These are phyloP conservation scores for Hysterium pulicare DNA, from an alignment of 2,329 filamentous ascomycete species.

Conservation along the genomic window DNA sequence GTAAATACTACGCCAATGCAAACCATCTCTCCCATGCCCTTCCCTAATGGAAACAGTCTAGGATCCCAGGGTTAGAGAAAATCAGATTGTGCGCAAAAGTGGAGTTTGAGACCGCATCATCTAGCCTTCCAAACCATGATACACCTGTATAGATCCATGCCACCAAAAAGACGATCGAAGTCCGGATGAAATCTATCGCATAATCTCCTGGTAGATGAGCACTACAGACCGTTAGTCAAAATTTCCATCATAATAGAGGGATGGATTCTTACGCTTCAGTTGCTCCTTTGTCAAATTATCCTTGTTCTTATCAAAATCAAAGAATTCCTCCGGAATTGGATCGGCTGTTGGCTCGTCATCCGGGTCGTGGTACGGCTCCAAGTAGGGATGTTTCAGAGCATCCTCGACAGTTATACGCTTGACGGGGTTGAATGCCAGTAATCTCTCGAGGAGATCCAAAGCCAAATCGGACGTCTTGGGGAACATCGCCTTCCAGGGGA, in stretches of 20 bases:
- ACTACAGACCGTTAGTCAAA: slow-evolving; percentile 41
- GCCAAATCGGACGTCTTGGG: slow-evolving; percentile 98
- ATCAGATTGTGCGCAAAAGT: no score
- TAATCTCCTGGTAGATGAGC: slow-evolving; percentile 97
- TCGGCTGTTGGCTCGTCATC: slow-evolving; percentile 97
- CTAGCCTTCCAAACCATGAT: no score
- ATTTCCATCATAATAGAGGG: neutral
- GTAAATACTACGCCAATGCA: no score
- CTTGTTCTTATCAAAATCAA: slow-evolving; percentile 99
- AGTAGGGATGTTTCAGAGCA: slow-evolving; percentile 92
- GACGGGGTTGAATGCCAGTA: slow-evolving; percentile 95
- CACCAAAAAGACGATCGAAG: neutral
- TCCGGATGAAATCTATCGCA: slow-evolving; percentile 51
- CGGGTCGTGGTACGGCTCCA: slow-evolving; percentile 97
- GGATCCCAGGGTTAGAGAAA: no score
- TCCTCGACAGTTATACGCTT: slow-evolving; percentile 99
- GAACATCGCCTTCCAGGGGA: slow-evolving; percentile 94
- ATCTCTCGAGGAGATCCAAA: slow-evolving; percentile 88
- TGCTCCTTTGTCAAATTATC: slow-evolving; percentile 98
- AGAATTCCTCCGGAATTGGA: slow-evolving; percentile 97
- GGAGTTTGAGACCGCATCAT: no score
- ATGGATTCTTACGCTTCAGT: slow-evolving; percentile 67
- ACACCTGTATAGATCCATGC: no score
- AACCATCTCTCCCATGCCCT: no score
- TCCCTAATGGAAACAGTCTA: no score